These are phyloP conservation scores for Thalassiosira pacifica DNA, from an alignment of 352 stramenopile genomes.

Conservation along the genomic window DNA sequence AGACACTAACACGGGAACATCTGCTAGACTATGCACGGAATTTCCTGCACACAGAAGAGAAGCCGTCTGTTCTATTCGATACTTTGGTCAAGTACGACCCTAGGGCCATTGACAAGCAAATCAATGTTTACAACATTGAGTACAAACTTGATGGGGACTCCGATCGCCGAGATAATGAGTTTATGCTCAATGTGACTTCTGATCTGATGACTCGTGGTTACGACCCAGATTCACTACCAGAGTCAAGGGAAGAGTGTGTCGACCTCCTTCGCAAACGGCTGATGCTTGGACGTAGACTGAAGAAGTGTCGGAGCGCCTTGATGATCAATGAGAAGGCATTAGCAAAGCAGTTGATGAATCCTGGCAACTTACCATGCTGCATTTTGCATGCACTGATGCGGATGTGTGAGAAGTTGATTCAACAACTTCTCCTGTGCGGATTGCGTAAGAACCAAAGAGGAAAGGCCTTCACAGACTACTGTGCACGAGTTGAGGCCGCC, in stretches of 20 bases:
- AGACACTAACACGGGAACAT: background rate
- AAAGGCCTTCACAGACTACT: background rate
- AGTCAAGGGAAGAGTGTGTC: no score
- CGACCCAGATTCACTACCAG: background rate
- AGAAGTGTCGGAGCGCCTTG: background rate
- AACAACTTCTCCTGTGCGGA: background rate
- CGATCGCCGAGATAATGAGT: background rate
- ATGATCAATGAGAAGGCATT: background rate
- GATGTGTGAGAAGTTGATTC: background rate
- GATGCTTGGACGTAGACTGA: background rate
- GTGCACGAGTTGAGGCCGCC: background rate
- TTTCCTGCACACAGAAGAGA: background rate
- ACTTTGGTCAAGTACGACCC: background rate
- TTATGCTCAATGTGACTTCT: background rate
- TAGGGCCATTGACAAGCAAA: background rate
- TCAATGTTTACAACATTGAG: background rate
- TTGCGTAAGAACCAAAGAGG: background rate
- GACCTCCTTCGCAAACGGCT: background rate
- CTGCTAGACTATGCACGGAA: background rate
- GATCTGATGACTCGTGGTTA: background rate
- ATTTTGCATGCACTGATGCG: conserved; percentile 2
- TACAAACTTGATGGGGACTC: background rate
- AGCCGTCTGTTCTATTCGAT: background rate
- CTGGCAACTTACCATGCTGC: background rate
- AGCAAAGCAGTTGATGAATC: background rate